Percentiles rank a stretch among this genome's conserved stretches.
These are phyloP conservation scores for Maudiozyma serrabonitensis DNA, from an alignment of 805 yeast species.

Conservation along the genomic window DNA sequence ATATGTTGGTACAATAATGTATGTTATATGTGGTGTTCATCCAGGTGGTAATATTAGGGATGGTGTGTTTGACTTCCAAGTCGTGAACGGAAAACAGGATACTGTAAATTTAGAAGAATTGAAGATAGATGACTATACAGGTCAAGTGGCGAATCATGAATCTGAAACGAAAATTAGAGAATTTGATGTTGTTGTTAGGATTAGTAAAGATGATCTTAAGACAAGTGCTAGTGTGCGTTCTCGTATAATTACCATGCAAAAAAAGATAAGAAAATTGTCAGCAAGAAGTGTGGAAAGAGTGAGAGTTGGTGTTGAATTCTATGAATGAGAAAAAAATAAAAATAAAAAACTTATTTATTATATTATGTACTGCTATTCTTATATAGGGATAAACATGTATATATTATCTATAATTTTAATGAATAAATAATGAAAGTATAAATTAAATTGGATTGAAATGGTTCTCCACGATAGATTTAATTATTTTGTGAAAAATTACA, in stretches of 20 bases:
- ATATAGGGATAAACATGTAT: too few species aligned
- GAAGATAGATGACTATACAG: slow-evolving; percentile 14
- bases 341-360: neutral
- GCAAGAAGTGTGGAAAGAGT: slow-evolving; percentile 43
- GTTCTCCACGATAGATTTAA: too few species aligned
- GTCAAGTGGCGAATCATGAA: neutral
- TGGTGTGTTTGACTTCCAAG: slow-evolving; percentile 40
- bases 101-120: slow-evolving; percentile 2
- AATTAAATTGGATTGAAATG: neutral
- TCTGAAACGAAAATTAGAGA: slow-evolving; percentile 7
- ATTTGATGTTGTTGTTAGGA: slow-evolving; percentile 33
- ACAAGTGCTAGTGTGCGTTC: slow-evolving; percentile 50
- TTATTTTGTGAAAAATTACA: too few species aligned
- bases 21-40: slow-evolving; percentile 68
- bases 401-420: neutral
- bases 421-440: neutral
- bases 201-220: slow-evolving; percentile 45
- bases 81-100: slow-evolving; percentile 16
- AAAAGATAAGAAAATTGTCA: slow-evolving; percentile 48
- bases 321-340: slow-evolving; percentile 13
- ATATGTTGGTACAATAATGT: slow-evolving; percentile 64
- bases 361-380: too few species aligned
- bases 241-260: slow-evolving; percentile 49
- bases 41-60: slow-evolving; percentile 73
- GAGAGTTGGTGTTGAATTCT: slow-evolving; percentile 40